These are phyloP conservation scores for Fusarium sp. DNA, from an alignment of 2,329 filamentous ascomycete genomes.

Conservation along the genomic window DNA sequence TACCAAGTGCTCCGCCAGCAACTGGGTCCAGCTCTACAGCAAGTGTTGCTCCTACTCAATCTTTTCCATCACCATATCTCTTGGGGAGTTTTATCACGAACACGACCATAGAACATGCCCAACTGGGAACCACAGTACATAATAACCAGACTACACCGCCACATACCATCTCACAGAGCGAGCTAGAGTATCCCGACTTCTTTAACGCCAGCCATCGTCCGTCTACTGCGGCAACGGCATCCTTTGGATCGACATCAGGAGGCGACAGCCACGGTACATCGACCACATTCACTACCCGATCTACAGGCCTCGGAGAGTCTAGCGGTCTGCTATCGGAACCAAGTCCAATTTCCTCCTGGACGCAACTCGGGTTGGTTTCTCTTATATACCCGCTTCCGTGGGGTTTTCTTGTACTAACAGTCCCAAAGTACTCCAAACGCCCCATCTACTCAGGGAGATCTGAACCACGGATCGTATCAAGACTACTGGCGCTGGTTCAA, in stretches of 20 bases:
- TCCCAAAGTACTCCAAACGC: background rate
- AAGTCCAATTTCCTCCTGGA: background rate
- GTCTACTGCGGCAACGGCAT: background rate
- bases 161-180: background rate
- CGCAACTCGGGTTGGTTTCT: background rate
- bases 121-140: background rate
- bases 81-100: background rate
- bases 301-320: background rate
- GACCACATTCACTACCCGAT: background rate
- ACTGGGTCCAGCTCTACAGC: background rate
- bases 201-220: background rate
- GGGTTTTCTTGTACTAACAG: background rate
- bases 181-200: background rate
- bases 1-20: background rate
- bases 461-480: background rate
- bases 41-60: background rate
- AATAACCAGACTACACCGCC: no score
- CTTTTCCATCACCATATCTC: background rate
- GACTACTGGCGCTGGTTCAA: background rate
- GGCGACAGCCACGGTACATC: background rate
- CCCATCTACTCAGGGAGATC: background rate
- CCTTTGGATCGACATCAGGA: background rate
- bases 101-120: background rate
- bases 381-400: accelerated
- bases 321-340: no score